phyloP scores from a whole-genome alignment of 1,139 yeast species.

The Geotrichum restrictum region DNA sequence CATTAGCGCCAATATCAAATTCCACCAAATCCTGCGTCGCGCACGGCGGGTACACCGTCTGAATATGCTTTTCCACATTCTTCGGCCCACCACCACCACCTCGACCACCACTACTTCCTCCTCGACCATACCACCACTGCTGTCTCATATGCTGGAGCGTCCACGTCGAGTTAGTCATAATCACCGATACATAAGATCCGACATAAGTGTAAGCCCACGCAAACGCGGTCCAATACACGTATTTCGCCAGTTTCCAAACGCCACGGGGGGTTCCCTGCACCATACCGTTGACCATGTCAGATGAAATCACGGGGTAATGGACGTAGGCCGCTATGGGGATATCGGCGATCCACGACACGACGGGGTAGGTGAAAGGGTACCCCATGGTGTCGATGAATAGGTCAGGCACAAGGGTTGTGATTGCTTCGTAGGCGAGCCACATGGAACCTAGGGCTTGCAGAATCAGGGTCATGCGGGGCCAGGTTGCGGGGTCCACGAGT shows the following conservation, averaged over 20 bases:
- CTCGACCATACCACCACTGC: constrained; percentile 52
- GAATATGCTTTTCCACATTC: constrained; percentile 35
- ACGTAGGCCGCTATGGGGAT: constrained; percentile 83
- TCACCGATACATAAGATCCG: constrained; percentile 64
- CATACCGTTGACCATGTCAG: constrained; percentile 63
- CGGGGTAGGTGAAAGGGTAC: constrained; percentile 69
- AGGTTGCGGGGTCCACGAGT: constrained; percentile 64
- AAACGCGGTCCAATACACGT: constrained; percentile 67
- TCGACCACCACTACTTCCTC: too few relatives aligned
- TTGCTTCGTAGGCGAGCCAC: constrained; percentile 65
- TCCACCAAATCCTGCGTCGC: constrained; percentile 55
- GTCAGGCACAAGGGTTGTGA: constrained; percentile 70
- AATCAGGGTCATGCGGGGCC: constrained; percentile 75
- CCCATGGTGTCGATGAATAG: constrained; percentile 96
- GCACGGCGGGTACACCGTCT: constrained; percentile 80
- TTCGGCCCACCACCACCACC: too few relatives aligned
- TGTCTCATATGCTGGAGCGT: constrained; percentile 66
- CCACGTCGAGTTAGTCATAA: constrained; percentile 87
- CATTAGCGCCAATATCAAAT: constrained; percentile 22
- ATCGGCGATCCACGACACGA: constrained; percentile 49
- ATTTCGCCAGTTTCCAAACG: constrained; percentile 44
- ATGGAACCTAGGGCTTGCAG: constrained; percentile 86
- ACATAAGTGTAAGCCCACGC: constrained; percentile 54
- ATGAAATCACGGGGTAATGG: constrained; percentile 88
- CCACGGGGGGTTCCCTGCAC: constrained; percentile 19